phyloP scores from a whole-genome alignment of 2,329 filamentous ascomycete genomes.

The Fusarium armeniacum region DNA sequence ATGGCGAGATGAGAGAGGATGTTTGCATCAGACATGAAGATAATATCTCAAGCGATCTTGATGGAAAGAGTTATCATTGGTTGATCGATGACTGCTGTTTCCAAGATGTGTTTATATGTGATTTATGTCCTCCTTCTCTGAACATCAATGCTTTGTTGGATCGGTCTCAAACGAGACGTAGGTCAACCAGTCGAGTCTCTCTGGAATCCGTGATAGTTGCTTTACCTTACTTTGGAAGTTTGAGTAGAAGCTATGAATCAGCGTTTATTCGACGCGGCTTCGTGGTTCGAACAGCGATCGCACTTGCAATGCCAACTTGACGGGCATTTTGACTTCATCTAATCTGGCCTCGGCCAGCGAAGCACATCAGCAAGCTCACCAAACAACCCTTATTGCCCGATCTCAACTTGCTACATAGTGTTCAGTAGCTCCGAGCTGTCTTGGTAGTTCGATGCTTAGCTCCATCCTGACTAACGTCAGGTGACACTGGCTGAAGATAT shows the following conservation, averaged over 20 bases:
- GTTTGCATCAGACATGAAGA: background rate
- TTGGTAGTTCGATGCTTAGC: background rate
- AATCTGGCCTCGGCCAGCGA: background rate
- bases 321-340: background rate
- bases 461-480: constrained; percentile 30
- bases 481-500: constrained; percentile 28
- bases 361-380: constrained; percentile 2
- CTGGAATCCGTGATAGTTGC: background rate
- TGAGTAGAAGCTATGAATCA: background rate
- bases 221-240: background rate
- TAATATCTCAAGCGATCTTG: background rate
- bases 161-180: background rate
- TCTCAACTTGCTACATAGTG: background rate
- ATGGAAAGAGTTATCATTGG: background rate
- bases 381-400: constrained; percentile 7
- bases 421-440: background rate
- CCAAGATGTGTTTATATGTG: background rate
- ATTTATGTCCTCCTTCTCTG: too few species aligned
- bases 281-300: background rate
- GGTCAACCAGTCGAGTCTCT: background rate
- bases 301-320: background rate
- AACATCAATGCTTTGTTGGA: background rate
- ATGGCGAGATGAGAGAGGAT: background rate
- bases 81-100: background rate
- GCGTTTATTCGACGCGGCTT: background rate